Base-by-base conservation (phyloP, 345 rosid genomes). In the Orychophragmus violaceus region DNA sequence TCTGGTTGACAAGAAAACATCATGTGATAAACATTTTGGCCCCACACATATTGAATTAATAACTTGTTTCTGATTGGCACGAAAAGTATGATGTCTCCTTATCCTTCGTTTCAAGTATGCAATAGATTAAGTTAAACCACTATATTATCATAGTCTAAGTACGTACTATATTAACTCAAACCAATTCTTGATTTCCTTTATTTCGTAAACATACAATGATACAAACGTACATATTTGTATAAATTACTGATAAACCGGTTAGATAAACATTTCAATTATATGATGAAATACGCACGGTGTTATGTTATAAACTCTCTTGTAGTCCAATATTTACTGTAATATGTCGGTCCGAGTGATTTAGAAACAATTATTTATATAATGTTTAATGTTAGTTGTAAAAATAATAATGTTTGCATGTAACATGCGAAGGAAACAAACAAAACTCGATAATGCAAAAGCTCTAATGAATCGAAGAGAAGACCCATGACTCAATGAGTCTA, bases 61-160 rank as follows among this genome's bases (percentile, higher is more conserved):
- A 63, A 71, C 64, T 58, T 55, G 65, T 56, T 71, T 71, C 50
- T 55, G 25, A 55, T 55, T 63, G 70, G 70, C 75, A 63, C 70
- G 56, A 62, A 54, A 62, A 54, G 69, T 71, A 71, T 53, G 75
- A 46, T 32, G 37, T 12, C 54, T 67, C 46, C 46, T 27, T 32
- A n/a, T n/a, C 11, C 11, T 32, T 32, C 36, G 12, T 32, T n/a
- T n/a, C n/a, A n/a, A n/a, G n/a, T n/a, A n/a, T n/a, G n/a, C n/a
- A n/a, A n/a, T n/a, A n/a, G n/a, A n/a, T n/a, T n/a, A n/a, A n/a
- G n/a, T n/a, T n/a, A n/a, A n/a, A n/a, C n/a, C n/a, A n/a, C n/a
- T n/a, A n/a, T n/a, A n/a, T n/a, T n/a, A n/a, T n/a, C n/a, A n/a
- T n/a, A n/a, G n/a, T n/a, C n/a, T n/a, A n/a, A n/a, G n/a, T n/a